These are phyloP conservation scores for Leccinum aurantiacum DNA, from an alignment of 768 basidiomycete genomes.

Conservation along the genomic window DNA sequence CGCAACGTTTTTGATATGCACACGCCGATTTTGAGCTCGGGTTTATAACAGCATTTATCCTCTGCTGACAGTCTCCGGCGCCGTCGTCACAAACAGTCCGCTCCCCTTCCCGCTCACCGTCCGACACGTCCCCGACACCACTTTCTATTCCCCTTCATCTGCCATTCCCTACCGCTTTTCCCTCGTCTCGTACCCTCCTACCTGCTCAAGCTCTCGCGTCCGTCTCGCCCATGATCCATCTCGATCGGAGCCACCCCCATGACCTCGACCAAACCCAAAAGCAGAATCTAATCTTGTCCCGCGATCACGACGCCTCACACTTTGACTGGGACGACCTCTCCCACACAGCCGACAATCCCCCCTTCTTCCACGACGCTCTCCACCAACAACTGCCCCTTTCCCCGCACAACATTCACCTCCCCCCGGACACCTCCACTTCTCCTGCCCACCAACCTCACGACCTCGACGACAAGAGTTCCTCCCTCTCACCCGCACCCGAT, in stretches of 20 bases:
- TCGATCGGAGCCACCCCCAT: constrained; percentile 52
- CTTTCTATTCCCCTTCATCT: background rate
- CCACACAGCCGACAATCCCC: constrained; percentile 21
- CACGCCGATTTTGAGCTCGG: constrained; percentile 34
- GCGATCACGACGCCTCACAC: constrained; percentile 33
- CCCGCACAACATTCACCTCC: constrained; percentile 18
- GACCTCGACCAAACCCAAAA: constrained; percentile 39
- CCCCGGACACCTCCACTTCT: constrained; percentile 6
- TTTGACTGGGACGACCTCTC: constrained; percentile 38
- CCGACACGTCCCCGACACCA: constrained; percentile 5
- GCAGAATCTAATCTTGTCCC: constrained; percentile 44
- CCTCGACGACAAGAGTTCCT: constrained; percentile 49
- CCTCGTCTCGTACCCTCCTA: constrained; percentile 2
- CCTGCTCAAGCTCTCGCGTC: background rate
- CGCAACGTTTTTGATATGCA: constrained; percentile 35
- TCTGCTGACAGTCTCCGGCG: constrained; percentile 12
- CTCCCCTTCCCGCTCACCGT: constrained; percentile 1
- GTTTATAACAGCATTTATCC: constrained; percentile 31
- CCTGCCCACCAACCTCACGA: constrained; percentile 18
- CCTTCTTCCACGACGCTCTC: constrained; percentile 31
- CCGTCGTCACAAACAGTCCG: background rate
- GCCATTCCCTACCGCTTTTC: background rate
- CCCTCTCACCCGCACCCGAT: constrained; percentile 57
- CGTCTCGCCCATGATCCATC: constrained; percentile 45
- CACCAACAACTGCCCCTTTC: constrained; percentile 20